Percentiles rank a stretch among this genome's conserved stretches.
Conservation (phyloP, 495 filamentous ascomycete species). For the Podospora tetraspora region DNA sequence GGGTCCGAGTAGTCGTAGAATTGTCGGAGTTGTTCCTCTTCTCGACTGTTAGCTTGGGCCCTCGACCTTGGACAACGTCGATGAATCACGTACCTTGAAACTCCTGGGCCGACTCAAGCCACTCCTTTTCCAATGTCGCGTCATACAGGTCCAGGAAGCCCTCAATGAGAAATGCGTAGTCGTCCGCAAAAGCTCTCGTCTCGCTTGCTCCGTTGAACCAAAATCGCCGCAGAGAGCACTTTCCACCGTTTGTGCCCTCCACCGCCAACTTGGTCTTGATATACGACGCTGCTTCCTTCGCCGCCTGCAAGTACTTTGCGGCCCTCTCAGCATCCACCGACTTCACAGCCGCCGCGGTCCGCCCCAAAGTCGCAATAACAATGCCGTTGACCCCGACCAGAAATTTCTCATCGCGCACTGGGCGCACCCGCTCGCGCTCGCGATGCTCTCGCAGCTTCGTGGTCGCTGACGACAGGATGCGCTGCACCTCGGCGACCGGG, state of each 20-base stretch:
- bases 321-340: slow-evolving; percentile 51
- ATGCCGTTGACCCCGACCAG: slow-evolving; percentile 85
- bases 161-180: slow-evolving; percentile 85
- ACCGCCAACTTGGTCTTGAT: slow-evolving; percentile 76
- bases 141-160: slow-evolving; percentile 87
- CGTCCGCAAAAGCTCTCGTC: slow-evolving; percentile 80
- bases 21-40: slow-evolving; percentile 59
- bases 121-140: slow-evolving; percentile 73
- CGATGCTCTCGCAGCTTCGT: slow-evolving; percentile 68
- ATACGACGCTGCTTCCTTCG: slow-evolving; percentile 66
- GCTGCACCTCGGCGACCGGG: slow-evolving; percentile 62
- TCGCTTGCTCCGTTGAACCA: slow-evolving; percentile 67
- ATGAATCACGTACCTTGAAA: slow-evolving; percentile 59
- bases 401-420: slow-evolving; percentile 88
- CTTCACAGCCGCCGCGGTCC: slow-evolving; percentile 62
- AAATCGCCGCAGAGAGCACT: slow-evolving; percentile 63
- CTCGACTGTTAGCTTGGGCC: not conserved
- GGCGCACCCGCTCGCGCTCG: slow-evolving; percentile 68
- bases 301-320: slow-evolving; percentile 55
- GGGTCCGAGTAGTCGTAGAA: slow-evolving; percentile 55
- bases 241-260: slow-evolving; percentile 32
- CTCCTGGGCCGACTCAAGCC: slow-evolving; percentile 76
- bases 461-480: slow-evolving; percentile 62
- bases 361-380: slow-evolving; percentile 75
- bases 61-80: slow-evolving; percentile 65